Base-by-base conservation (phyloP, 495 filamentous ascomycete genomes). In the Pseudomonodictys pantanalensis region DNA sequence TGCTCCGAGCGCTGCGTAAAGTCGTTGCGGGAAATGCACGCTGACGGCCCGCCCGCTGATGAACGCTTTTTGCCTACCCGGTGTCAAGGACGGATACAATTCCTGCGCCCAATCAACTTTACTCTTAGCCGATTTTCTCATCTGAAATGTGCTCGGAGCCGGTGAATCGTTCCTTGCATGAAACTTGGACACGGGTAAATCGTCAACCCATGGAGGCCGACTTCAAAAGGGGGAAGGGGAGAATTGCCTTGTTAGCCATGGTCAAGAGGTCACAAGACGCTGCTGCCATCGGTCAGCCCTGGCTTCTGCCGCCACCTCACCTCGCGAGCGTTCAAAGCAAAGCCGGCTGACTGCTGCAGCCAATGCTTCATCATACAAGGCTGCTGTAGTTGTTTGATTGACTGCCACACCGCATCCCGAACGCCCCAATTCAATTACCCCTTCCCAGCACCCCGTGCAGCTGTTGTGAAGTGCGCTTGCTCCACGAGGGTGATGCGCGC, bases 301-400 rank as follows among this genome's bases (percentile, higher is more conserved):
- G 9, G 47, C 53, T 39, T 28, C 25, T 56, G 46, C 55, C 28
- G n/a, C 18, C 18, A 15, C 28, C 20, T 18, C 23, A 18, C 6
- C 23, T 52, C 46, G 33, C 42, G 23, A 47, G 23, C 56, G 50
- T 28, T 54, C 48, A 53, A 54, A 47, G 33, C 48, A 39, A 6
- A 38, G 49, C 52, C 30, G n/a, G 42, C 58, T 55, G 51, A 49
- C 32, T 18, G 23, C 11, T 18, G 35, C 29, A 48, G 32, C 58
- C 50, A 48, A 56, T 62, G 30, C 51, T 44, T 33, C 10, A 48
- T 47, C 10, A 22, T 1, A 22, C 18, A 61, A 50, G 28, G 5
- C n/a, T n/a, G 30, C 52, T 18, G 58, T 55, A 49, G 50, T 49
- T 39, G 58, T 62, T 55, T 62, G 51, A 62, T 62, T 62, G 58